A percentile compares a stretch with the other conserved stretches of the same genome.
Evolutionary conservation across 2,329 filamentous ascomycete species (phyloP).

Genomic region (Cladosporium sp.): DNA sequence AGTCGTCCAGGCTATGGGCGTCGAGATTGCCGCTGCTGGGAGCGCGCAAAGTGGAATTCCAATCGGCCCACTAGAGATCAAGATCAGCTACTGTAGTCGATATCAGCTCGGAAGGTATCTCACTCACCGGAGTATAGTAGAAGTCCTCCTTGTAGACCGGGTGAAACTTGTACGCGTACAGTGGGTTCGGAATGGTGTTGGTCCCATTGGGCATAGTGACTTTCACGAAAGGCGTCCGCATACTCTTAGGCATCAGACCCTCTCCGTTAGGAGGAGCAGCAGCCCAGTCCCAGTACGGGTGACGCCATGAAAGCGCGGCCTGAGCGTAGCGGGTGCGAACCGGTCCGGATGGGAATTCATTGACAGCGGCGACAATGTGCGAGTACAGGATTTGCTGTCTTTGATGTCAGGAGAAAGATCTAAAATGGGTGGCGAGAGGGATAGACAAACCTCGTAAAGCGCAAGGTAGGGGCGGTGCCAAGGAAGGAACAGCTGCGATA

Average conservation of each 20-base stretch:
- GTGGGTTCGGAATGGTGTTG: constrained; percentile 28
- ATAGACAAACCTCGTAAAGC: constrained; percentile 47
- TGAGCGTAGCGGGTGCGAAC: constrained; percentile 34
- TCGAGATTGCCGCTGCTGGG: constrained; percentile 37
- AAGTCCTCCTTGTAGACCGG: constrained; percentile 55
- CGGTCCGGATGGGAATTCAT: constrained; percentile 34
- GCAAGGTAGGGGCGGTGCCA: constrained; percentile 81
- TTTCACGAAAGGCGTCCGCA: constrained; percentile 34
- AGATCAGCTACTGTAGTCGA: background rate
- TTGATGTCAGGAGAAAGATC: background rate
- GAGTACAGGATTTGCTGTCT: constrained; percentile 39
- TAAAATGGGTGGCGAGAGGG: background rate
- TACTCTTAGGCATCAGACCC: constrained; percentile 33
- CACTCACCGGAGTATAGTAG: constrained; percentile 54
- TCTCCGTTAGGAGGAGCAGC: constrained; percentile 27
- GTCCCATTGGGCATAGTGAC: constrained; percentile 30
- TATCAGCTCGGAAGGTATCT: background rate
- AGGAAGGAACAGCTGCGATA: constrained; percentile 66
- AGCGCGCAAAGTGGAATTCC: constrained; percentile 56
- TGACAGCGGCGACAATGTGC: constrained; percentile 36
- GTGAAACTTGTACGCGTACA: constrained; percentile 32
- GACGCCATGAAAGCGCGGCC: constrained; percentile 36
- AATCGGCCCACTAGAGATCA: constrained; percentile 48
- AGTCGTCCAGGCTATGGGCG: constrained; percentile 54
- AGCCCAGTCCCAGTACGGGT: constrained; percentile 47